A percentile compares a stretch with the other conserved stretches of the same genome.
phyloP scores from a whole-genome alignment of 306 rosid species.

The Inga oerstediana region DNA sequence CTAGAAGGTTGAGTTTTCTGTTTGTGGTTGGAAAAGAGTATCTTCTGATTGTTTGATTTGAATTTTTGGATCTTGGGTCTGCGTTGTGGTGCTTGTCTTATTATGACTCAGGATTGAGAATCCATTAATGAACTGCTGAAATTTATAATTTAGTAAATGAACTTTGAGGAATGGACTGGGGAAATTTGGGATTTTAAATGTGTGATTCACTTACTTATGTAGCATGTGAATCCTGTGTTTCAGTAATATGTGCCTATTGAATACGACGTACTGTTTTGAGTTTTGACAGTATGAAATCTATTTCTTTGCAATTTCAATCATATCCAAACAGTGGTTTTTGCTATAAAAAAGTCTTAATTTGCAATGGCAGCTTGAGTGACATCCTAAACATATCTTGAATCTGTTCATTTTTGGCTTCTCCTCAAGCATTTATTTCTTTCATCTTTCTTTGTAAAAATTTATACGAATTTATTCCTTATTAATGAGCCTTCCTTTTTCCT shows the following conservation, averaged over 20 bases:
- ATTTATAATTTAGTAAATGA: neutral
- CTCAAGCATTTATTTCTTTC: too few species aligned
- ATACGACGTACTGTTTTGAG: neutral
- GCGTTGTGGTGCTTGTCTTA: constrained; percentile 4
- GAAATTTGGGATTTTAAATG: neutral
- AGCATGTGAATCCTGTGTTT: neutral
- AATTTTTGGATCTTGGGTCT: constrained; percentile 25
- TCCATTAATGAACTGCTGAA: constrained; percentile 17
- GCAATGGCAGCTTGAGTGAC: neutral
- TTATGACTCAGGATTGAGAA: constrained; percentile 15
- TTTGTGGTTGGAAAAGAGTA: constrained; percentile 38
- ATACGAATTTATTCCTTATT: neutral
- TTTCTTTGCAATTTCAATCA: neutral
- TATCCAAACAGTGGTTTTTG: neutral
- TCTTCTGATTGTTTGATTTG: constrained; percentile 34
- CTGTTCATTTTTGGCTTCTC: neutral
- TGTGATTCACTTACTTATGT: neutral
- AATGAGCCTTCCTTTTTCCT: neutral
- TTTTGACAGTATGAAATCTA: neutral
- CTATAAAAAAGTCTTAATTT: neutral
- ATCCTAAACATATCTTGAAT: neutral
- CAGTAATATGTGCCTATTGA: neutral
- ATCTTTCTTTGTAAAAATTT: neutral
- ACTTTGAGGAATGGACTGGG: neutral
- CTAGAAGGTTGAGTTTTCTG: constrained; percentile 30